Evolutionary conservation across 202 grass and related monocot genomes (phyloP).

Genomic region (Setaria viridis): DNA sequence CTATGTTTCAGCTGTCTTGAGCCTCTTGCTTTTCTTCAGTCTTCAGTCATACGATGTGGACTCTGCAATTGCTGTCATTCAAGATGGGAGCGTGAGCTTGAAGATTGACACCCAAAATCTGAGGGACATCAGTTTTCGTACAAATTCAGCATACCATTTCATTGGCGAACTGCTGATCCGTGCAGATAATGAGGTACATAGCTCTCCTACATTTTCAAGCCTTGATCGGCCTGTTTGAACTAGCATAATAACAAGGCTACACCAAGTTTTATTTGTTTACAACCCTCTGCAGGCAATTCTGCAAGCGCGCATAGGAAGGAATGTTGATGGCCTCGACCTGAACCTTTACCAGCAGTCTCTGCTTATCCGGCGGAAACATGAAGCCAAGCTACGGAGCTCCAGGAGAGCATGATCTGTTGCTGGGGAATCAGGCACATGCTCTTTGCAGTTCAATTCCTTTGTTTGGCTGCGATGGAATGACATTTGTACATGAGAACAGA

Average conservation of each 20-base stretch:
- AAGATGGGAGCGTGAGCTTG: conserved; percentile 46
- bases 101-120: conserved; percentile 66
- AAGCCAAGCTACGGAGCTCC: conserved; percentile 54
- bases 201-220: not conserved
- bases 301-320: conserved; percentile 74
- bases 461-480: not conserved
- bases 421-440: not conserved
- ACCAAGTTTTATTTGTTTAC: not conserved
- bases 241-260: conserved; percentile 8
- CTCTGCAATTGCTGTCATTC: conserved; percentile 58
- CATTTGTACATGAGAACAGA: conserved; percentile 9
- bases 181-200: conserved; percentile 45
- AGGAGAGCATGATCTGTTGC: conserved; percentile 51
- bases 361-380: conserved; percentile 60
- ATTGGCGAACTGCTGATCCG: conserved; percentile 68
- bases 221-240: not conserved
- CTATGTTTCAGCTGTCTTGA: conserved; percentile 13
- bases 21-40: conserved; percentile 44
- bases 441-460: not conserved
- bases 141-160: conserved; percentile 62
- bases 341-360: conserved; percentile 76
- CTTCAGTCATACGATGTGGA: conserved; percentile 64
- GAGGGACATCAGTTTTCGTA: conserved; percentile 56
- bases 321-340: conserved; percentile 68
- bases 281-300: conserved; percentile 54